phyloP scores from a whole-genome alignment of 2,329 filamentous ascomycete species.

The Curvularia verruculosa region DNA sequence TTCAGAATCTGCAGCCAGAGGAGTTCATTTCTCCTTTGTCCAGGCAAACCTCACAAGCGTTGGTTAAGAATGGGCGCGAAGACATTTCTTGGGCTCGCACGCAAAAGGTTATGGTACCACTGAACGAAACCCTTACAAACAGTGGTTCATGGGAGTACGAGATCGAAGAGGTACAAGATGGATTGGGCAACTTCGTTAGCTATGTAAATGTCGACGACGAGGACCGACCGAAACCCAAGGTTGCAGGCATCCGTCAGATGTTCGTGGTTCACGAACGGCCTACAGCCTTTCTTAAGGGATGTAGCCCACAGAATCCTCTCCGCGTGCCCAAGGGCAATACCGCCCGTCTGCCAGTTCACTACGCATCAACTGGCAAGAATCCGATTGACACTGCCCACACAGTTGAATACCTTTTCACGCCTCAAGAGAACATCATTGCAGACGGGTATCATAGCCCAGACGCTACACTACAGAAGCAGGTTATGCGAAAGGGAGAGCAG shows the following conservation, averaged over 20 bases:
- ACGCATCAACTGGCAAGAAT: constrained; percentile 65
- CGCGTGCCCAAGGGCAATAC: constrained; percentile 79
- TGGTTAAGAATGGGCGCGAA: constrained; percentile 64
- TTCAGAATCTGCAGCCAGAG: constrained; percentile 92
- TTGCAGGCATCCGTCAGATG: constrained; percentile 71
- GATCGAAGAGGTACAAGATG: constrained; percentile 90
- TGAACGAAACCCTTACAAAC: constrained; percentile 86
- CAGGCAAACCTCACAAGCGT: constrained; percentile 61
- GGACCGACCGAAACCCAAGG: constrained; percentile 62
- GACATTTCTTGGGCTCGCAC: constrained; percentile 82
- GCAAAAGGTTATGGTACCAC: constrained; percentile 75
- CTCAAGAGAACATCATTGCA: constrained; percentile 70
- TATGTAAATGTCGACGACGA: constrained; percentile 74
- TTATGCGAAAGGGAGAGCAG: constrained; percentile 67
- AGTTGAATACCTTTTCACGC: constrained; percentile 81
- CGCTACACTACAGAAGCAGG: constrained; percentile 63
- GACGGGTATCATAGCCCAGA: constrained; percentile 69
- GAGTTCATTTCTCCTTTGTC: constrained; percentile 79
- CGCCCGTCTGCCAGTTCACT: constrained; percentile 72
- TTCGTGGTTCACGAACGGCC: constrained; percentile 90
- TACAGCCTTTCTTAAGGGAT: constrained; percentile 71
- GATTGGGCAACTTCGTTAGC: constrained; percentile 81
- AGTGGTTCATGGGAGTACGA: constrained; percentile 87
- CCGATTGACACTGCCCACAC: constrained; percentile 70
- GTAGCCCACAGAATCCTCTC: constrained; percentile 79